Percentiles rank a stretch among this genome's conserved stretches.
Conservation (phyloP, 2,329 filamentous ascomycete species). For the Parafenestella ontariensis region DNA sequence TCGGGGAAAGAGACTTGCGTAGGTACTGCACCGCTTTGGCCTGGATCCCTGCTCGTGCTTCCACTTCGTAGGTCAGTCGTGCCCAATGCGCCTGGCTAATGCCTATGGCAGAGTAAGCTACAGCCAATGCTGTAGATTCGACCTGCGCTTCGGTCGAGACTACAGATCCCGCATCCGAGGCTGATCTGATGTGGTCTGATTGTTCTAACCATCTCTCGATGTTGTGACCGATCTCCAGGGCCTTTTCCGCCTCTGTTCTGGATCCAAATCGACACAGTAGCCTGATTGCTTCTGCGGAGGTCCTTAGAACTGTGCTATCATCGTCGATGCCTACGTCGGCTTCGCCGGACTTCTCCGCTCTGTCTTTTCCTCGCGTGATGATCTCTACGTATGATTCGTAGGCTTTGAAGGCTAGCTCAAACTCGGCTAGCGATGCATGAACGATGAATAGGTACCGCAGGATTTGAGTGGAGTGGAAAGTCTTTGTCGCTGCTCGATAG, state of each 20-base stretch:
- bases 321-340: slow-evolving; percentile 76
- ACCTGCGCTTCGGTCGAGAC: slow-evolving; percentile 54
- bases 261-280: slow-evolving; percentile 84
- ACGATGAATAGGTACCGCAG: slow-evolving; percentile 86
- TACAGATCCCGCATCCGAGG: slow-evolving; percentile 34
- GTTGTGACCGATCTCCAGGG: slow-evolving; percentile 71
- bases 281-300: slow-evolving; percentile 79
- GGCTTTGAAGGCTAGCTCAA: slow-evolving; percentile 87
- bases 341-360: slow-evolving; percentile 77
- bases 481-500: slow-evolving; percentile 89
- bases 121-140: slow-evolving; percentile 65
- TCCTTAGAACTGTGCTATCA: slow-evolving; percentile 77
- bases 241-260: slow-evolving; percentile 77
- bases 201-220: slow-evolving; percentile 79
- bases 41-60: slow-evolving; percentile 75
- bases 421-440: slow-evolving; percentile 87
- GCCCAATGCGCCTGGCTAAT: slow-evolving; percentile 89
- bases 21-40: slow-evolving; percentile 78
- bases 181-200: slow-evolving; percentile 35
- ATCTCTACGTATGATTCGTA: slow-evolving; percentile 93
- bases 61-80: slow-evolving; percentile 77
- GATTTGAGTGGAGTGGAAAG: slow-evolving; percentile 92
- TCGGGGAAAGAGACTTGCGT: slow-evolving; percentile 73
- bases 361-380: slow-evolving; percentile 81
- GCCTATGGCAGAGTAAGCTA: slow-evolving; percentile 82